Evolutionary conservation across 2,329 filamentous ascomycete species (phyloP).

Genomic region (Scopulariopsis brevicaulis): DNA sequence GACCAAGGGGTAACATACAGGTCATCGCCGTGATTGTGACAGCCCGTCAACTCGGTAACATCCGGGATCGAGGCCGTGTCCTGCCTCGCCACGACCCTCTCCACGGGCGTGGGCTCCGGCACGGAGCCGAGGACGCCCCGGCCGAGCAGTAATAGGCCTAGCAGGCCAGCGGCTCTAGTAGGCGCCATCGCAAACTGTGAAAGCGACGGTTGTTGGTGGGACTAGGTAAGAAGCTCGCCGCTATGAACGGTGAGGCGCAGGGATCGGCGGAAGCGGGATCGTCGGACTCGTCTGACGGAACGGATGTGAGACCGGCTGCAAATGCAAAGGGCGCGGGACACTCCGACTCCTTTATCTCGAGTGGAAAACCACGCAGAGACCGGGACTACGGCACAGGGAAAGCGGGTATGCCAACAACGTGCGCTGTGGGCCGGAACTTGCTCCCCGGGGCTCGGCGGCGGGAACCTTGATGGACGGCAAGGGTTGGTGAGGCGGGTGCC

Average conservation of each 20-base stretch:
- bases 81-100: slow-evolving; percentile 2
- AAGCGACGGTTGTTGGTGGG: neutral
- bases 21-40: slow-evolving; percentile 26
- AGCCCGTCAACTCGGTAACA: slow-evolving; percentile 26
- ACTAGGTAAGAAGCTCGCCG: neutral
- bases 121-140: neutral
- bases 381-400: too few species aligned
- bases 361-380: too few species aligned
- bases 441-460: neutral
- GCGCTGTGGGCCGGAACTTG: too few species aligned
- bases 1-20: slow-evolving; percentile 19
- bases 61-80: slow-evolving; percentile 6
- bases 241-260: neutral
- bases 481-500: neutral
- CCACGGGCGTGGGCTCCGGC: neutral
- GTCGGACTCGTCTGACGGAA: too few species aligned
- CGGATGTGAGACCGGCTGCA: too few species aligned
- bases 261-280: too few species aligned
- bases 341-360: too few species aligned
- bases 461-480: neutral
- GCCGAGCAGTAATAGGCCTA: slow-evolving; percentile 1
- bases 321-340: too few species aligned
- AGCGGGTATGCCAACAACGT: too few species aligned
- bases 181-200: neutral
- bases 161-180: neutral